Evolutionary conservation across 2,329 filamentous ascomycete species (phyloP), one percentile per base, ranked within the genome.

Genomic region (Aureobasidium pullulans): DNA sequence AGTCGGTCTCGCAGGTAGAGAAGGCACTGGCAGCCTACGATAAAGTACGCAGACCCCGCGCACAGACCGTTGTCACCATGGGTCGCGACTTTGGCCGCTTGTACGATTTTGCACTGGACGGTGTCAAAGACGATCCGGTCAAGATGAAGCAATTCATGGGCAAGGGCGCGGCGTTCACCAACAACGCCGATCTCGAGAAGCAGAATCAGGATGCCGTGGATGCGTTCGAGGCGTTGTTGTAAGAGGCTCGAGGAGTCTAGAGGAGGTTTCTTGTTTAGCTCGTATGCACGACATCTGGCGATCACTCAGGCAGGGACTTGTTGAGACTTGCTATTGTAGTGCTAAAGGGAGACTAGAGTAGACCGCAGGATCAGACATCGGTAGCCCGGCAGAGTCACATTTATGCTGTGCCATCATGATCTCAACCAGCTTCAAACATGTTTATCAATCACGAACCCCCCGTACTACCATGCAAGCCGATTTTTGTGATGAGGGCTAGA

Each of bases 91-190:
- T 68, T 54, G 68, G 68, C 9, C 57, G 68, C 23, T 57, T 70
- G 13, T 70, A 69, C 59, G 66, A 64, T 19, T 70, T 69, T 46
- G 66, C 66, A 6, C 64, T 69, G 28, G 62, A 63, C 4, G 66
- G 63, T 13, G 66, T 69, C 62, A 64, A 67, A 39, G 62, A 69
- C 16, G 66, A 69, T 61, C 67, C 66, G 2, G 61, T 58, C 37
- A 63, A 62, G 50, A 70, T 70, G 68, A 67, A 66, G 61, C 63
- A 64, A 29, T 69, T 68, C 40, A 69, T 70, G 47, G 66, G 60
- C n/a, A 64, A 67, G 19, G 65, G 64, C 15, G 68, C 67, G 23
- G 65, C 64, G 13, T 70, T 70, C 32, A 69, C 68, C 28, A 70
- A 70, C 48, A 66, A 68, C 49, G 65, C 63, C n/a, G 69, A 71